phyloP scores from a whole-genome alignment of 345 rosid species.

The Eucalyptus pauciflora region DNA sequence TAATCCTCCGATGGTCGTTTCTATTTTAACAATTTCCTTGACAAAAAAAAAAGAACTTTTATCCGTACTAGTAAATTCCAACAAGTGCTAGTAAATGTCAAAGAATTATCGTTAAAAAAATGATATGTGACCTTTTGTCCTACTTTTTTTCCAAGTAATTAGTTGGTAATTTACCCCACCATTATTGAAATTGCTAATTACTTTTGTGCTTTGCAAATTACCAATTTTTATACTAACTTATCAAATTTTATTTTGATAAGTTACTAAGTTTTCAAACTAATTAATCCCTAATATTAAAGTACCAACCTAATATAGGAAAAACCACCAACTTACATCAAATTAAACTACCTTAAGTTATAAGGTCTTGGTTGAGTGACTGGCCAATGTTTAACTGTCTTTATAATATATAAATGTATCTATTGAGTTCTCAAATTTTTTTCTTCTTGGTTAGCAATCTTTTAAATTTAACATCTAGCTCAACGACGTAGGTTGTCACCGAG shows the following conservation, averaged over 20 bases:
- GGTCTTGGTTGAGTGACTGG: neutral
- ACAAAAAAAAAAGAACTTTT: neutral
- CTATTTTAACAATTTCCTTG: neutral
- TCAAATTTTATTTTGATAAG: neutral
- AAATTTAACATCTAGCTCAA: neutral
- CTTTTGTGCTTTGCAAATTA: neutral
- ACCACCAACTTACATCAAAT: neutral
- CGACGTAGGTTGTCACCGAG: neutral
- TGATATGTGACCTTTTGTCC: neutral
- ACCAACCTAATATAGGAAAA: neutral
- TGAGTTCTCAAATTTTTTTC: neutral
- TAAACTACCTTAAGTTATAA: neutral
- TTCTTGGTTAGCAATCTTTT: neutral
- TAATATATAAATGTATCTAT: neutral
- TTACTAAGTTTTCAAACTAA: neutral
- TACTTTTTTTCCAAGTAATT: neutral
- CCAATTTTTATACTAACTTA: neutral
- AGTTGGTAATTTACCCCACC: fast-evolving
- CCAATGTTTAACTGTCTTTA: neutral
- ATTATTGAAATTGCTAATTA: neutral
- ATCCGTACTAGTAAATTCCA: neutral
- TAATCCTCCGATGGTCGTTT: neutral
- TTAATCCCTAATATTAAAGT: neutral
- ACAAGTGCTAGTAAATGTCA: neutral
- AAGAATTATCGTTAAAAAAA: neutral